Evolutionary conservation across 768 basidiomycete species (phyloP), one percentile per base, ranked within the genome.

Genomic region (Psilocybe azurescens): DNA sequence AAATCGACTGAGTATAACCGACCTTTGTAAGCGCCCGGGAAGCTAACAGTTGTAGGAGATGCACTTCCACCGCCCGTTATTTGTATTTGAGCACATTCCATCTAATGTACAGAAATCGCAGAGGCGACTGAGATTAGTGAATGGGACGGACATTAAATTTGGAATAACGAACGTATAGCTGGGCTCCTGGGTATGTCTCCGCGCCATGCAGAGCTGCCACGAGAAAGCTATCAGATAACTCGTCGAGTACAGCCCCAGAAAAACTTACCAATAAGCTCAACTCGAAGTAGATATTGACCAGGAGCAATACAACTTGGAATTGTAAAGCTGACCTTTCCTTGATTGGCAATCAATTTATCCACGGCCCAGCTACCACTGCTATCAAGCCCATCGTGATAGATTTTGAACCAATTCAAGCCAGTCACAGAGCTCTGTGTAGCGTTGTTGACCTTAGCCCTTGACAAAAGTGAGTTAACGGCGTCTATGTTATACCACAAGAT

Each of bases 1-100:
- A 10, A 47, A 5, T 32, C 1, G 24, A 46, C 38, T 20, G 11
- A 13, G 6, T n/a, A 10, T 9, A 3, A 62, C 68, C 44, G 33
- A 77, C 79, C 73, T 20, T 68, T 70, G 70, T 83, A 83, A 8
- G 80, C 78, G 20, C 83, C 83, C 4, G 82, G 82, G 76, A 84
- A 78, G 66, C 72, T 78, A 47, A 82, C 81, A 16, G 80, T 79
- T 20, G 79, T 70, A 2, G 83, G 82, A 10, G 67, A 71, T 8
- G 78, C 69, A 62, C 67, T 77, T 53, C 81, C 82, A 10, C 81
- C 79, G 33, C 81, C 81, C 6, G 79, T 80, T 56, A 85, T 77
- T 44, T 74, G 65, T 48, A 85, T 62, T 63, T 83, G 81, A 10
- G 77, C 80, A 50, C 81, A 82, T 61, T 78, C 77, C 78, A 81